phyloP scores from a whole-genome alignment of 2,329 filamentous ascomycete species.

The Rasamsonia emersonii region DNA sequence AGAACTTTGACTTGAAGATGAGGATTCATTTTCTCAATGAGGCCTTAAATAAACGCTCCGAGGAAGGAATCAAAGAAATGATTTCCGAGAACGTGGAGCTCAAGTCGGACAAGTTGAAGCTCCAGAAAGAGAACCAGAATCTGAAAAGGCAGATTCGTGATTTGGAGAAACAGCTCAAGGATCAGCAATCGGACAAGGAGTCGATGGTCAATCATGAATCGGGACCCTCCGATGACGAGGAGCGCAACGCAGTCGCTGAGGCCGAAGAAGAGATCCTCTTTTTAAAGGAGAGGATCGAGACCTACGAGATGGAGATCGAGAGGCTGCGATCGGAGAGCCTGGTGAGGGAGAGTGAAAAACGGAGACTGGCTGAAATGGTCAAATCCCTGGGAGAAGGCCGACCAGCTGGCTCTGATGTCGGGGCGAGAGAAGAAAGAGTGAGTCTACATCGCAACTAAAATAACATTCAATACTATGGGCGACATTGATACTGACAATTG shows the following conservation, averaged over 20 bases:
- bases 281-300: conserved; percentile 75
- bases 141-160: conserved; percentile 75
- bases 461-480: no score
- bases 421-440: conserved; percentile 41
- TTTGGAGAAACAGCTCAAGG: conserved; percentile 67
- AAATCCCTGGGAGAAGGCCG: conserved; percentile 51
- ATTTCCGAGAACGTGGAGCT: conserved; percentile 95
- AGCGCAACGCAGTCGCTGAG: conserved; percentile 41
- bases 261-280: conserved; percentile 80
- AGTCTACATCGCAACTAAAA: no score
- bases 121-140: conserved; percentile 83
- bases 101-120: conserved; percentile 77
- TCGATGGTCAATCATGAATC: conserved; percentile 36
- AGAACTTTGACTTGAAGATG: conserved; percentile 95
- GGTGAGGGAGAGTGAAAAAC: conserved; percentile 73
- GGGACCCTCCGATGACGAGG: conserved; percentile 37
- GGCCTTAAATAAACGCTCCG: conserved; percentile 82
- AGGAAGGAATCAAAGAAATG: conserved; percentile 96
- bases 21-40: conserved; percentile 97
- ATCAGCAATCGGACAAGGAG: conserved; percentile 39
- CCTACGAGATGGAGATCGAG: conserved; percentile 76
- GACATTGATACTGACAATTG: no score
- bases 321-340: conserved; percentile 69
- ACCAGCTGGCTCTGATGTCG: conserved; percentile 39
- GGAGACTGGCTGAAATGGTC: conserved; percentile 75